Conservation (phyloP, 495 filamentous ascomycete genomes). For the Filosporella fistucella region DNA sequence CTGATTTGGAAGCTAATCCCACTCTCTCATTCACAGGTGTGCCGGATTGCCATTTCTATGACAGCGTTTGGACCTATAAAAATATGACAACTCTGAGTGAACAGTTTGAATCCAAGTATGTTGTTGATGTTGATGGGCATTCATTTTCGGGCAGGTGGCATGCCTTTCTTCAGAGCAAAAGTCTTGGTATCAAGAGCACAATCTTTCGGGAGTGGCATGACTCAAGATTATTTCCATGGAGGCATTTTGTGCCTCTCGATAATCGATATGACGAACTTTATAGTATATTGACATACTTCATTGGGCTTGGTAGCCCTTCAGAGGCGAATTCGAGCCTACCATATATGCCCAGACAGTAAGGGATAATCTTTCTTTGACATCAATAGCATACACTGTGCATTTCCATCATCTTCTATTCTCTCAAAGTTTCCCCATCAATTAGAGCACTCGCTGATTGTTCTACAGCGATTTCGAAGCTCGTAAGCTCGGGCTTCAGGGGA, state of each 20-base stretch:
- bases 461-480: conserved; percentile 39
- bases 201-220: conserved; percentile 79
- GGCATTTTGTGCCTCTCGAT: conserved; percentile 77
- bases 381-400: no score
- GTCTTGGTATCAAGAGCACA: conserved; percentile 66
- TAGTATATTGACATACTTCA: conserved; percentile 73
- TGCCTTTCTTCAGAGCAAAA: conserved; percentile 60
- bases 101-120: conserved; percentile 57
- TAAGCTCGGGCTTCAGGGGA: conserved; percentile 55
- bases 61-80: conserved; percentile 36
- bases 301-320: conserved; percentile 43
- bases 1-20: no score
- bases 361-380: no score
- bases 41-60: conserved; percentile 44
- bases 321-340: conserved; percentile 44
- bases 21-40: no score
- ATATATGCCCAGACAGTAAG: conserved; percentile 21
- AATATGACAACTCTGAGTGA: conserved; percentile 38
- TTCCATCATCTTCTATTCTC: no score
- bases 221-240: conserved; percentile 62
- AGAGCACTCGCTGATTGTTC: no score
- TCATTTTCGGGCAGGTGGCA: conserved; percentile 67
- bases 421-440: no score
- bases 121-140: conserved; percentile 74
- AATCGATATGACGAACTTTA: conserved; percentile 72